Conservation (phyloP, 2,329 filamentous ascomycete genomes). For the Sclerotinia spermophila region DNA sequence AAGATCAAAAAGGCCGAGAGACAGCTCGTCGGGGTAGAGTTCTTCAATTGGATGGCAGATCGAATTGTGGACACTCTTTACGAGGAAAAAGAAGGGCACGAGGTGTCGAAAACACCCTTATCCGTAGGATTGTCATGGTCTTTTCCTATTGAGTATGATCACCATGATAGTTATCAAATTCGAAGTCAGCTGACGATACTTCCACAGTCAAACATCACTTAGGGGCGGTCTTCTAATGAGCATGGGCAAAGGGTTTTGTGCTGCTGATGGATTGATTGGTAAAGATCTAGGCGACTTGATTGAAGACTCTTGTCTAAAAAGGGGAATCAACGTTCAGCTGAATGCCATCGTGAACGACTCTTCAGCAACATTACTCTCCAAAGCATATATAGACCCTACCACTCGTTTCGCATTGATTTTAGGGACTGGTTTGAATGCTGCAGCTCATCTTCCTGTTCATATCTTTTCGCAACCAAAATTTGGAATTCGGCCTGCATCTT, state of each 20-base stretch:
- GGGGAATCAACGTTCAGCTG: conserved; percentile 51
- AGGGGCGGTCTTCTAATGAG: conserved; percentile 54
- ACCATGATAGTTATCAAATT: conserved; percentile 22
- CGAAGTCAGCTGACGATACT: conserved; percentile 29
- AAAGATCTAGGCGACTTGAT: conserved; percentile 59
- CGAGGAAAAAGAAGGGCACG: conserved; percentile 41
- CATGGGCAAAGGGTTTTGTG: conserved; percentile 66
- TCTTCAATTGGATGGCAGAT: conserved; percentile 67
- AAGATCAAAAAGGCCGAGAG: conserved; percentile 55
- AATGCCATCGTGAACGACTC: conserved; percentile 65
- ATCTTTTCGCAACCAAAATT: conserved; percentile 55
- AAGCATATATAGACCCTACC: conserved; percentile 53
- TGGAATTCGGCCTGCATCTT: conserved; percentile 50
- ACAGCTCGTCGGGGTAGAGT: conserved; percentile 53
- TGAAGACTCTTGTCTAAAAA: conserved; percentile 47
- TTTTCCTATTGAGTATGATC: conserved; percentile 62
- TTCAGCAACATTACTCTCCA: conserved; percentile 61
- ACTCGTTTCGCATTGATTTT: conserved; percentile 63
- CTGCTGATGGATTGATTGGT: conserved; percentile 54
- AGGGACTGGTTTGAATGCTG: conserved; percentile 65
- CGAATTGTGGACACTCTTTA: conserved; percentile 55
- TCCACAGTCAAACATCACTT: conserved; percentile 60
- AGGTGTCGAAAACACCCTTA: conserved; percentile 42
- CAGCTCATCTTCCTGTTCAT: conserved; percentile 58
- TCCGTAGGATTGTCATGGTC: conserved; percentile 64